Base-by-base conservation (phyloP, 140 eudicot genomes). In the Senecio squalidus region DNA sequence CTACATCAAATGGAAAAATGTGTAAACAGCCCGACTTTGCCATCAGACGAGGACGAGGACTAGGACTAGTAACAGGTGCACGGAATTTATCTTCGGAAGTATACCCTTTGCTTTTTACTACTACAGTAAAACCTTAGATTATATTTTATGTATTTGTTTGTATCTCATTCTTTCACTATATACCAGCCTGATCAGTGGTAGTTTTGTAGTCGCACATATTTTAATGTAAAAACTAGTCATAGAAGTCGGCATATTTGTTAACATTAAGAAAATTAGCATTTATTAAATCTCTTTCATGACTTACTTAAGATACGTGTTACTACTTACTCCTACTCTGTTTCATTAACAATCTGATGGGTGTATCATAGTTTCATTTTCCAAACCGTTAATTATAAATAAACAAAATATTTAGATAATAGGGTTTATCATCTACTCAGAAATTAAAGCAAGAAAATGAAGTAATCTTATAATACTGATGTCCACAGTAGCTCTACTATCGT, bases 1-100 rank as follows among this genome's bases (percentile, higher is more conserved):
- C 98, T 91, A 67, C 96, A 91, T 69, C 53, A 58, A 56, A 58
- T 44, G 36, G 96, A 86, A 33, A 78, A 58, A 51, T 91, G 98
- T 75, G 74, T 89, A 16, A 84, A 67, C 58, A 83, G 89, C 66
- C 80, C 96, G 15, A 91, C 98, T 47, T 71, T 82, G 22, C 76
- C 84, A 36, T 41, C 93, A 23, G 97, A 89, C 44, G 95, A 72
- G 10, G 41, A 36, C n/a, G n/a, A n/a, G n/a, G n/a, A n/a, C n/a
- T n/a, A n/a, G 13, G 77, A 85, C 36, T 74, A 76, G 65, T 16
- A 31, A 39, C 60, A 49, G 66, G 66, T 63, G 63, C 47, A 44
- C 45, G 39, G 18, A 34, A 29, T 17, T 20, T 56, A 15, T 21
- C 39, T 70, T 39, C 20, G 22, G 43, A 66, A 40, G 72, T 27